A percentile compares a stretch with the other conserved stretches of the same genome.
Evolutionary conservation across 2,329 filamentous ascomycete genomes (phyloP).

Genomic region (Bipolaris victoriae): DNA sequence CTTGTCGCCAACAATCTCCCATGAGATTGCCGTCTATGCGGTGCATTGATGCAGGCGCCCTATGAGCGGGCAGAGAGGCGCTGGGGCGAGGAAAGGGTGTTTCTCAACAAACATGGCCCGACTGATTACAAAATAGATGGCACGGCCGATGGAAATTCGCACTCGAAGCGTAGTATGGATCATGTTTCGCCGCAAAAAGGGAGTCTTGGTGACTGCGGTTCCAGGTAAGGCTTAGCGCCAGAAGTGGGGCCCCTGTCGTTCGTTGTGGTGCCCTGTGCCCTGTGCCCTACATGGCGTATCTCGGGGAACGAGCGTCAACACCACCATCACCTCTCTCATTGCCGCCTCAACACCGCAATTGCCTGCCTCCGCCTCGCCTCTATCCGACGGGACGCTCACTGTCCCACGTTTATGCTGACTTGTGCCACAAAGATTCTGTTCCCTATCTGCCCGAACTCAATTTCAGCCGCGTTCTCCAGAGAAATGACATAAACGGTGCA

Average conservation of each 20-base stretch:
- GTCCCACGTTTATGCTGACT: constrained; percentile 29
- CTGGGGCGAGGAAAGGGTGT: no score
- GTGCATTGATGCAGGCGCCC: neutral
- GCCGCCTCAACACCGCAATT: neutral
- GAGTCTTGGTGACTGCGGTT: constrained; percentile 9
- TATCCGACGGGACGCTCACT: constrained; percentile 1
- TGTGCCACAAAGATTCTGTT: constrained; percentile 17
- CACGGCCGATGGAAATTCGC: neutral
- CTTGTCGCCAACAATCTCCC: neutral
- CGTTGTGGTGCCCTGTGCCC: constrained; percentile 4
- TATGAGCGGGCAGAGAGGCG: no score
- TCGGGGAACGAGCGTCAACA: constrained; percentile 19
- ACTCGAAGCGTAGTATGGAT: constrained; percentile 10
- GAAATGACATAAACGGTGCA: constrained; percentile 43
- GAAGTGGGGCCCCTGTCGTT: constrained; percentile 12
- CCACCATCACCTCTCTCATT: constrained; percentile 25
- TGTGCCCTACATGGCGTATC: constrained; percentile 31
- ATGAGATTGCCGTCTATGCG: neutral
- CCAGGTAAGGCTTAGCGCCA: constrained; percentile 25
- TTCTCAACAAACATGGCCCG: no score
- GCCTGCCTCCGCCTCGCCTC: constrained; percentile 9
- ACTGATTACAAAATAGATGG: constrained; percentile 5
- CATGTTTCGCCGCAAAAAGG: constrained; percentile 16
- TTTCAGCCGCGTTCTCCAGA: constrained; percentile 20
- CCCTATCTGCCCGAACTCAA: constrained; percentile 31